Percentiles rank a stretch among this genome's conserved stretches.
These are phyloP conservation scores for Mycena kentingensis DNA, from an alignment of 768 basidiomycete species.

Conservation along the genomic window DNA sequence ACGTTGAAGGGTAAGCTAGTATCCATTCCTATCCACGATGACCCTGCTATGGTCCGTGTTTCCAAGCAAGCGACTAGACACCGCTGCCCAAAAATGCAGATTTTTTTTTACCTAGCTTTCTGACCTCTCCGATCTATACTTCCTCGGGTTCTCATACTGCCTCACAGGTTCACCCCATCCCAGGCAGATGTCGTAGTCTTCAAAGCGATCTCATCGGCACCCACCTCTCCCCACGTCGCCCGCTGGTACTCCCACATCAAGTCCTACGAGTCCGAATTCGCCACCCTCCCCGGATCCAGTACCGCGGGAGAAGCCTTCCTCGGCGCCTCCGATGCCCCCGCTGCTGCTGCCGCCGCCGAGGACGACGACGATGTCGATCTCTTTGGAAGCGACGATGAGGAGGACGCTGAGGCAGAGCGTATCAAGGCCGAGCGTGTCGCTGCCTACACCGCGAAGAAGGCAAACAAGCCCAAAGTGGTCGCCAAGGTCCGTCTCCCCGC, in stretches of 20 bases:
- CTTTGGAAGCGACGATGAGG: constrained; percentile 83
- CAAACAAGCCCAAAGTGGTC: constrained; percentile 79
- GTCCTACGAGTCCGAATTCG: constrained; percentile 80
- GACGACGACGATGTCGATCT: constrained; percentile 83
- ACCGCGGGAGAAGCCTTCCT: constrained; percentile 76
- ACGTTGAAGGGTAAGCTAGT: constrained; percentile 83
- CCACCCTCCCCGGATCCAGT: constrained; percentile 81
- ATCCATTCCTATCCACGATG: constrained; percentile 50
- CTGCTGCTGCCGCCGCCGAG: constrained; percentile 51
- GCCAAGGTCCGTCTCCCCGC: constrained; percentile 67
- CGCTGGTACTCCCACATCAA: constrained; percentile 96
- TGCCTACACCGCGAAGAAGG: constrained; percentile 92
- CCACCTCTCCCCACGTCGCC: constrained; percentile 72
- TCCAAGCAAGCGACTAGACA: constrained; percentile 94
- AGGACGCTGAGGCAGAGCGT: constrained; percentile 81
- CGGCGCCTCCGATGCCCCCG: constrained; percentile 47
- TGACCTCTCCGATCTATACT: constrained; percentile 6
- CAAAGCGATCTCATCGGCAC: constrained; percentile 72
- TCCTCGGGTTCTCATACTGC: constrained; percentile 19
- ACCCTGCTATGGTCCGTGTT: constrained; percentile 94
- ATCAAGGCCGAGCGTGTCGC: constrained; percentile 92
- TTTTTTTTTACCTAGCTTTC: constrained; percentile 38
- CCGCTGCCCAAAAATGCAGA: constrained; percentile 79
- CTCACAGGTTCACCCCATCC: constrained; percentile 79
- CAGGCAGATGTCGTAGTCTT: constrained; percentile 94